A percentile compares a stretch with the other conserved stretches of the same genome.
These are phyloP conservation scores for Mycena sp. DNA, from an alignment of 1,284 basidiomycete genomes.

Conservation along the genomic window DNA sequence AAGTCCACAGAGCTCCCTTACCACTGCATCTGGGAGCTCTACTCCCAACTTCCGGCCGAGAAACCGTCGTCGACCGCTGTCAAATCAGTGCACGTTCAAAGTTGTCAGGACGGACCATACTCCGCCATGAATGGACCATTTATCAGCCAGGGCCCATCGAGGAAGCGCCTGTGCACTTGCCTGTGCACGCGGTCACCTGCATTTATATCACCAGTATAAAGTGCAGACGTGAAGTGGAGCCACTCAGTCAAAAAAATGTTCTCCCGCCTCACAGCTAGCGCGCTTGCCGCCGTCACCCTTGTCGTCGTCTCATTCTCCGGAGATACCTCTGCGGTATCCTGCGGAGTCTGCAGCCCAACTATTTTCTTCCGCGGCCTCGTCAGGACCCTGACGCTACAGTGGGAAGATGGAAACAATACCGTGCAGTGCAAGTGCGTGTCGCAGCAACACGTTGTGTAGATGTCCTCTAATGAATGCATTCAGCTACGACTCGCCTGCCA, in stretches of 20 bases:
- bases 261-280: neutral
- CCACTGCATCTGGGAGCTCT: no score
- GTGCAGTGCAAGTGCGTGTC: constrained; percentile 4
- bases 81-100: no score
- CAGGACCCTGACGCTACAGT: neutral
- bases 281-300: neutral
- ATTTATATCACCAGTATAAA: neutral
- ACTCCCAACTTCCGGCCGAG: no score
- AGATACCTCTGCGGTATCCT: neutral
- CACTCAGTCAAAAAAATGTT: neutral
- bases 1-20: no score
- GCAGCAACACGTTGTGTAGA: neutral
- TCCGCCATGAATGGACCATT: no score
- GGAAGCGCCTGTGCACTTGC: no score
- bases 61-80: no score
- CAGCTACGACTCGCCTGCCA: neutral
- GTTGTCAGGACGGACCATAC: no score
- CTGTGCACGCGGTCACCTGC: no score
- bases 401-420: neutral
- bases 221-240: no score
- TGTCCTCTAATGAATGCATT: neutral
- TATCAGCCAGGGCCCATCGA: no score
- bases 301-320: neutral
- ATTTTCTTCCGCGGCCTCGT: neutral
- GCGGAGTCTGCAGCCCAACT: neutral